Conservation (phyloP, 106 monocot genomes). For the Acorus calamus region DNA sequence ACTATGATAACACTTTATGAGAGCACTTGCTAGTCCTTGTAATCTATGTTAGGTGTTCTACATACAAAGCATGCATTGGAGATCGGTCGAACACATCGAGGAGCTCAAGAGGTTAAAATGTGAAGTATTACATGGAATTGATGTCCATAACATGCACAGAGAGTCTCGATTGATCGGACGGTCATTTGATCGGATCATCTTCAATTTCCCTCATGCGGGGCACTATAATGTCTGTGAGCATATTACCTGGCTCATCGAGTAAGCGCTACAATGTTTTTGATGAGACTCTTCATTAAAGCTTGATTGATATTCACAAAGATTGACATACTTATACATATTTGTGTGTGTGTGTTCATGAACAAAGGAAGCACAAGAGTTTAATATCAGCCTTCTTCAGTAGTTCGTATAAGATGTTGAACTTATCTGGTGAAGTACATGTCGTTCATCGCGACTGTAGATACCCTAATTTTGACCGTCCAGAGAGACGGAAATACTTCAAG, state of each 20-base stretch:
- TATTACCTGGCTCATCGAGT: conserved; percentile 4
- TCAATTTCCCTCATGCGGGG: conserved; percentile 67
- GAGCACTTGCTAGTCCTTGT: neutral
- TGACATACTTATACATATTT: neutral
- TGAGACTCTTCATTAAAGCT: neutral
- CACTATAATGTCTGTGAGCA: conserved; percentile 27
- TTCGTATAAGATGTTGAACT: conserved; percentile 29
- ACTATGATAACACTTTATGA: neutral
- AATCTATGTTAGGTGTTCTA: conserved; percentile 13
- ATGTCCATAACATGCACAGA: conserved; percentile 42
- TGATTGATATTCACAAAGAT: neutral
- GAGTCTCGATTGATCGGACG: conserved; percentile 27
- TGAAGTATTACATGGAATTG: conserved; percentile 34
- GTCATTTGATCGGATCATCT: conserved; percentile 49
- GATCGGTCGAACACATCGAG: conserved; percentile 33
- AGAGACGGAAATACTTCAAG: too few species aligned
- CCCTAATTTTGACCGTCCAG: too few species aligned
- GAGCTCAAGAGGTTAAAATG: conserved; percentile 34
- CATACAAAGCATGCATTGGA: conserved; percentile 29
- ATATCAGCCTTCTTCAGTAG: conserved; percentile 27
- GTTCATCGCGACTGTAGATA: too few species aligned
- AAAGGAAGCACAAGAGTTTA: conserved; percentile 18
- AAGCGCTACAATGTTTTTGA: neutral
- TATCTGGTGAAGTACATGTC: conserved; percentile 36
- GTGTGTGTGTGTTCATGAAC: conserved; percentile 2